Evolutionary conservation across 441 rosid species (phyloP), one percentile per base, ranked within the genome.

Genomic region (Pelargonium australe): DNA sequence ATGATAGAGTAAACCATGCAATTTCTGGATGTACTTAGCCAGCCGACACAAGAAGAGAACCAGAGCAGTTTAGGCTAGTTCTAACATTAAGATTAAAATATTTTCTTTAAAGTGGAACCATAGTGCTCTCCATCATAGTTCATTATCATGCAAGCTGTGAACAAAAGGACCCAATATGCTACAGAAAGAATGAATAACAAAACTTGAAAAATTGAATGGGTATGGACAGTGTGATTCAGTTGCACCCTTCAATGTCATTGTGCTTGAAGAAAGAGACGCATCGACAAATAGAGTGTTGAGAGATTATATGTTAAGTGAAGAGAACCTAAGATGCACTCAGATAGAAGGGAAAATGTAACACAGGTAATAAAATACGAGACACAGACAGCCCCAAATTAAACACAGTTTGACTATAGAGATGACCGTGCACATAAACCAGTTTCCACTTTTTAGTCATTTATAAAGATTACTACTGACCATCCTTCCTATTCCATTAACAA

Each of bases 1-100:
- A 12, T 66, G 65, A 63, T 57, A 64, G 63, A 28, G 5, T 47
- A 65, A 11, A 49, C 17, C 44, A 64, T 25, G 41, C 60, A 53
- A 53, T 14, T 53, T 16, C 17, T n/a, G 19, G 60, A 53, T 5
- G 17, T 16, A 53, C 60, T 53, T 53, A 14, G 60, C 60, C 16
- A 2, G 6, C 10, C 17, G 8, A 53, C 60, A 6, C 60, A 53
- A 53, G 57, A 49, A 49, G 60, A 53, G 17, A 53, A 53, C 60
- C 17, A 3, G 19, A n/a, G 20, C 7, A n/a, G 7, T 53, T 53
- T 47, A 53, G 60, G 57, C 60, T 53, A 14, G 16, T n/a, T 16
- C 60, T 53, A 40, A 40, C 7, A 40, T 6, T 40, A 40, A 40
- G 44, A 40, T n/a, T 47, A 47, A 14, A 53, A 53, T 14, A n/a